phyloP scores from a whole-genome alignment of 352 stramenopile species.

The Globisporangium apiculatum region DNA sequence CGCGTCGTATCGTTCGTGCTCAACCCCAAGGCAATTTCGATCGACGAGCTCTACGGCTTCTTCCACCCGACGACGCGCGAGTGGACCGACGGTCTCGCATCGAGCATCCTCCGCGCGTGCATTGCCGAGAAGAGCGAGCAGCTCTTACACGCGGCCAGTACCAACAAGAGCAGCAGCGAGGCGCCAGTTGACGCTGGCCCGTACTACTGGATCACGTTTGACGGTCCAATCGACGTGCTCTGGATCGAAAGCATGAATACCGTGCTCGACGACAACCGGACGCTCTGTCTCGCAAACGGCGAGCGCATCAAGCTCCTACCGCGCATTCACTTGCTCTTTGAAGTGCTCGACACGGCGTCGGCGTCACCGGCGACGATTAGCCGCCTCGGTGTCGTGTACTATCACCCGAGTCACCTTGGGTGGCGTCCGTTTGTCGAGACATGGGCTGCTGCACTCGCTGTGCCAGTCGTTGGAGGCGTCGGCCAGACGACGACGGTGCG shows the following conservation, averaged over 20 bases:
- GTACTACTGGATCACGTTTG: slow-evolving; percentile 84
- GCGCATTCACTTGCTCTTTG: slow-evolving; percentile 90
- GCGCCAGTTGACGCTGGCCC: slow-evolving; percentile 16
- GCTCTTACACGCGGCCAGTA: slow-evolving; percentile 18
- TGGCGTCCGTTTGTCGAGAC: slow-evolving; percentile 61
- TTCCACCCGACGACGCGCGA: slow-evolving; percentile 79
- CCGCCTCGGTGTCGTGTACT: slow-evolving; percentile 89
- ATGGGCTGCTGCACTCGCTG: slow-evolving; percentile 39
- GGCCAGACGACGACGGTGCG: slow-evolving; percentile 5
- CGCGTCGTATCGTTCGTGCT: slow-evolving; percentile 47
- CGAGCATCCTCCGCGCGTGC: slow-evolving; percentile 61
- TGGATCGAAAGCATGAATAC: slow-evolving; percentile 89
- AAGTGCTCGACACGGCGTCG: slow-evolving; percentile 86
- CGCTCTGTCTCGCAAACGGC: slow-evolving; percentile 84
- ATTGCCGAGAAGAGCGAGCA: slow-evolving; percentile 65
- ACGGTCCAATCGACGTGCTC: slow-evolving; percentile 74
- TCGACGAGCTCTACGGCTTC: slow-evolving; percentile 80
- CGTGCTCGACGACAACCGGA: slow-evolving; percentile 89
- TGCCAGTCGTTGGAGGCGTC: slow-evolving; percentile 9
- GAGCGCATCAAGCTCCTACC: slow-evolving; percentile 81
- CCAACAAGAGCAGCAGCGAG: slow-evolving; percentile 11
- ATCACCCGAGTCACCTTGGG: slow-evolving; percentile 51
- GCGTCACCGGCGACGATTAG: slow-evolving; percentile 91
- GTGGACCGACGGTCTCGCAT: slow-evolving; percentile 78
- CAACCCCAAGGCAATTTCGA: slow-evolving; percentile 78